These are phyloP conservation scores for Kickxella alabastrina DNA, from an alignment of 192 early-diverging fungal genomes.

Conservation along the genomic window DNA sequence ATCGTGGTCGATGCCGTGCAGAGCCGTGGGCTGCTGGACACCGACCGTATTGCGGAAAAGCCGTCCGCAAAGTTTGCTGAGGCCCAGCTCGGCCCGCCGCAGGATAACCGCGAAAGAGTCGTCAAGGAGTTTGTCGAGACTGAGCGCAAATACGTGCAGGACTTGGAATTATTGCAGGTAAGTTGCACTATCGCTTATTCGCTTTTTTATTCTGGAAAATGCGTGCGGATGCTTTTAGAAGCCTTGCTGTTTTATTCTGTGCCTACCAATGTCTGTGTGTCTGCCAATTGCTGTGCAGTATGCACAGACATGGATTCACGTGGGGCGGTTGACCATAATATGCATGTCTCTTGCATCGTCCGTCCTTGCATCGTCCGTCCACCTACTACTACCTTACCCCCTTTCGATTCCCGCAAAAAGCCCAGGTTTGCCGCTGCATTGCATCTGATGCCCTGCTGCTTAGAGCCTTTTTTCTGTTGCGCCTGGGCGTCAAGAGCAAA, in stretches of 20 bases:
- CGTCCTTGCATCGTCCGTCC: too few species aligned
- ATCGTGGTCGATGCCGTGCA: constrained; percentile 76
- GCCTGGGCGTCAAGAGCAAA: too few species aligned
- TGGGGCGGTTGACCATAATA: too few species aligned
- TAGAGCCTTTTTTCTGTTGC: too few species aligned
- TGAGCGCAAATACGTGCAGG: constrained; percentile 86
- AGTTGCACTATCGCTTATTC: constrained; percentile 9
- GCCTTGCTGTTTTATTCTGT: not conserved
- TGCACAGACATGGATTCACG: too few species aligned
- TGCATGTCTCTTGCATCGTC: too few species aligned
- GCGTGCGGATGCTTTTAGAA: not conserved
- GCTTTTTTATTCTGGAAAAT: not conserved
- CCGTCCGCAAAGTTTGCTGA: constrained; percentile 52
- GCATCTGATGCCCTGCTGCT: too few species aligned
- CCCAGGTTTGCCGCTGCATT: too few species aligned
- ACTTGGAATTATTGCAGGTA: constrained; percentile 79
- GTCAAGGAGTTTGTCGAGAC: constrained; percentile 89
- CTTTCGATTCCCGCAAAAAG: too few species aligned
- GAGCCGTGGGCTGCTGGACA: constrained; percentile 46
- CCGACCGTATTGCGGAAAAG: constrained; percentile 29
- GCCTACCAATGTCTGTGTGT: not conserved
- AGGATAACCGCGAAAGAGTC: constrained; percentile 83
- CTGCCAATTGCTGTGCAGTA: too few species aligned
- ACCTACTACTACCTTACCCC: too few species aligned
- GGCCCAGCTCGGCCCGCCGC: constrained; percentile 57